Evolutionary conservation across 345 rosid genomes (phyloP).

Genomic region (Pugionium cornutum): DNA sequence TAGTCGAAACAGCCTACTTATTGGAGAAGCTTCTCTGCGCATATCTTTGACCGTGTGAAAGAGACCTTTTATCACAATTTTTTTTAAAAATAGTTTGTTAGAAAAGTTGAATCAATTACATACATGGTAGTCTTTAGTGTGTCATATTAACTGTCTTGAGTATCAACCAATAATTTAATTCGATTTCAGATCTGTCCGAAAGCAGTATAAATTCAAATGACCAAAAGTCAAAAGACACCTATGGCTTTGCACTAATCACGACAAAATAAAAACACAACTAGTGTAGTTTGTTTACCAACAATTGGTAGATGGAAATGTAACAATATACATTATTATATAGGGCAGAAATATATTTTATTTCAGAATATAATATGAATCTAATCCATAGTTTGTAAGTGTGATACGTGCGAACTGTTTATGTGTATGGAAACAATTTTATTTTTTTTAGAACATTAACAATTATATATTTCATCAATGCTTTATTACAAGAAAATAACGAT

Average conservation of each 20-base stretch:
- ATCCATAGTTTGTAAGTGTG: too few species aligned
- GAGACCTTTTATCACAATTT: not conserved
- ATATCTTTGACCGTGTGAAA: not conserved
- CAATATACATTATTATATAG: not conserved
- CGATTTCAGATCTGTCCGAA: too few species aligned
- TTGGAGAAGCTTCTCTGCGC: not conserved
- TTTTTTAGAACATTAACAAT: too few species aligned
- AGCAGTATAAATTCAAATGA: not conserved
- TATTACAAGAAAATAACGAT: too few species aligned
- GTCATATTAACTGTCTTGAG: too few species aligned
- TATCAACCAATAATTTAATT: not conserved
- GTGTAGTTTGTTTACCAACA: not conserved
- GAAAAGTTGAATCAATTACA: too few species aligned
- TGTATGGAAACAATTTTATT: too few species aligned
- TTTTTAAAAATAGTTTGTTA: too few species aligned
- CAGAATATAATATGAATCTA: not conserved
- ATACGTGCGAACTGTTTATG: not conserved
- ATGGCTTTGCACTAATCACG: not conserved
- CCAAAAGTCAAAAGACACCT: not conserved
- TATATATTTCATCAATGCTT: too few species aligned
- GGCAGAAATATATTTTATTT: not conserved
- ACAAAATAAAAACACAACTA: not conserved
- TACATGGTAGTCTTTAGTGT: too few species aligned
- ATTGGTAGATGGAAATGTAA: not conserved
- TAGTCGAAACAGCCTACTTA: not conserved